A percentile compares a stretch with the other conserved stretches of the same genome.
These are phyloP conservation scores for Cryphonectria japonica DNA, from an alignment of 2,329 filamentous ascomycete genomes.

Conservation along the genomic window DNA sequence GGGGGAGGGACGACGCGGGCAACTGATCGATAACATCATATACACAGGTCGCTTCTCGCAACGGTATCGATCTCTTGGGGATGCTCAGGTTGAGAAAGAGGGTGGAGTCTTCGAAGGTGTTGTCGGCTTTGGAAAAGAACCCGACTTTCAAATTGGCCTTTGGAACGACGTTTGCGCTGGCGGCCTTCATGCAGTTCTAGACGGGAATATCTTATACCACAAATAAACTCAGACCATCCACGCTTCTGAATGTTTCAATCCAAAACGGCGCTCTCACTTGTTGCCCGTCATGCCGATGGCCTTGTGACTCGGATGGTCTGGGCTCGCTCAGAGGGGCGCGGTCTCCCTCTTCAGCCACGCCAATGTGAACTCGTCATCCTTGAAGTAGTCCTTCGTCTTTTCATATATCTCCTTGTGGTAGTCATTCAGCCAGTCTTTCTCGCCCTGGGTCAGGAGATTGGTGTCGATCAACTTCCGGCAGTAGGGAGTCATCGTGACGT, in stretches of 20 bases:
- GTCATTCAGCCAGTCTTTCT: conserved; percentile 85
- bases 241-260: background rate
- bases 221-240: conserved; percentile 1
- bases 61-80: conserved; percentile 46
- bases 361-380: conserved; percentile 70
- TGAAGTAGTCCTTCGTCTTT: conserved; percentile 80
- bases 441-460: conserved; percentile 68
- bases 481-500: conserved; percentile 96
- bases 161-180: conserved; percentile 72
- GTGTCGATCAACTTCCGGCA: conserved; percentile 86
- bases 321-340: conserved; percentile 51
- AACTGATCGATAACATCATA: conserved; percentile 11
- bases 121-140: conserved; percentile 58
- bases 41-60: conserved; percentile 47
- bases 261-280: background rate
- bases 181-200: conserved; percentile 61
- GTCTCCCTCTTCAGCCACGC: conserved; percentile 89
- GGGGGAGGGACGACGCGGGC: background rate
- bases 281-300: background rate
- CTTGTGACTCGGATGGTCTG: background rate
- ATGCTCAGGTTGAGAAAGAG: conserved; percentile 44
- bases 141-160: conserved; percentile 71
- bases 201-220: conserved; percentile 14
- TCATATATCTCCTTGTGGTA: conserved; percentile 81
- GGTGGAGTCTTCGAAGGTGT: conserved; percentile 44